Evolutionary conservation across 768 basidiomycete genomes (phyloP).

Genomic region (Termitomyces bulborhizus): DNA sequence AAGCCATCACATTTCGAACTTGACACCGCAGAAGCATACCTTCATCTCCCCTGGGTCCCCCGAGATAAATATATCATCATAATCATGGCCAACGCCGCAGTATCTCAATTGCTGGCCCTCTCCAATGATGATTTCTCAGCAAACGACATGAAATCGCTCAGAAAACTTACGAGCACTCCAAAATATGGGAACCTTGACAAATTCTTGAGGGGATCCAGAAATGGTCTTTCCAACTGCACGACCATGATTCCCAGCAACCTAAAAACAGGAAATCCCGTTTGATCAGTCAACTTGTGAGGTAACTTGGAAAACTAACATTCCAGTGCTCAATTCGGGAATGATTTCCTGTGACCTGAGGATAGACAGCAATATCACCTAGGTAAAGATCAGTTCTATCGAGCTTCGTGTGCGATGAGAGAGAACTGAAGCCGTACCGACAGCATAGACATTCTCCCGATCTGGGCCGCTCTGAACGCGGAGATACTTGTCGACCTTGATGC

Average conservation of each 20-base stretch:
- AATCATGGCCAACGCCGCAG: constrained; percentile 64
- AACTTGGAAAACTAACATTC: constrained; percentile 49
- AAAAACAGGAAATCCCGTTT: not conserved
- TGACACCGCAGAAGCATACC: constrained; percentile 27
- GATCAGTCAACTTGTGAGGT: not conserved
- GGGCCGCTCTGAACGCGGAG: constrained; percentile 47
- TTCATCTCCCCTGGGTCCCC: constrained; percentile 76
- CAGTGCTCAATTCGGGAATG: constrained; percentile 78
- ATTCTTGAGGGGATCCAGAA: constrained; percentile 57
- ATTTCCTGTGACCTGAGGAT: constrained; percentile 56
- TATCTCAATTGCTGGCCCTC: constrained; percentile 87
- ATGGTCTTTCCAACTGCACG: constrained; percentile 79
- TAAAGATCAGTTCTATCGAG: not conserved
- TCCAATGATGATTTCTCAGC: constrained; percentile 17
- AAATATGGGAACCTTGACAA: constrained; percentile 77
- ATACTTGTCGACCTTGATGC: constrained; percentile 71
- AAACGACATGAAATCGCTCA: not conserved
- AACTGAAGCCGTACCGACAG: constrained; percentile 46
- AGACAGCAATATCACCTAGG: constrained; percentile 74
- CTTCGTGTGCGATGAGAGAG: not conserved
- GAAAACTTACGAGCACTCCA: constrained; percentile 77
- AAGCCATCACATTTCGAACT: not conserved
- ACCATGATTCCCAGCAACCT: constrained; percentile 85
- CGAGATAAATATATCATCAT: constrained; percentile 73
- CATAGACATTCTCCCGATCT: constrained; percentile 52